Base-by-base conservation (phyloP, 805 yeast species). In the Yarrowia sp. region DNA sequence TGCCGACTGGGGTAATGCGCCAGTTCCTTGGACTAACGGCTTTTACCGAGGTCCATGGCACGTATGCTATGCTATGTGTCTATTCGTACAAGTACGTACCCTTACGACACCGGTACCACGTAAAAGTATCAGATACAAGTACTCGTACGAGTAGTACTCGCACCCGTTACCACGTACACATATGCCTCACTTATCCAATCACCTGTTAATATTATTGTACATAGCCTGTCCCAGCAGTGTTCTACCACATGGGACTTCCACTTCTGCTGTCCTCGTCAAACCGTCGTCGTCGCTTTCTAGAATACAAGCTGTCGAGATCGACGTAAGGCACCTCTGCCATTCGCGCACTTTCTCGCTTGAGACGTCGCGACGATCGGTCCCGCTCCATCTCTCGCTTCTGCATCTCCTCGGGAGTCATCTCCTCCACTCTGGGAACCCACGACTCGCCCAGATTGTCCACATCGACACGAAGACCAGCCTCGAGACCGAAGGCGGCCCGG, bases 331-430 rank as follows among this genome's bases (percentile, higher is more conserved):
- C 82, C 66, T 83, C 87, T 61, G 85, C 87, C 59, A 88, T 83
- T 66, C 91, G 80, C 79, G 90, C 86, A 10, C 92, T 86, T 74
- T 95, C 98, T 76, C 99, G 85, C 80, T 96, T 93, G 73, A 92
- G 81, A 73, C 99, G 85, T 76, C 99, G 84, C 67, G 91, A 81
- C 73, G 89, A 92, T 75, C 98, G 83, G 70, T 92, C 97, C 72
- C 96, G 86, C 76, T 95, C 99, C 70, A 92, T 91, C 74, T 95
- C 98, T 69, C 98, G 83, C 77, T 88, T 88, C 73, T 93, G 98
- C 65, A 95, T 90, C 75, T 95, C 99, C 84, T 92, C 91, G 64
- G 90, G 92, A 1, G 95, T 86, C 66, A 95, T 81, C 14, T 85
- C 84, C 75, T 93, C 98, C 7, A 93, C 88, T 46, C 85, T 82